Evolutionary conservation across 352 stramenopile species (phyloP).

Genomic region (Phytophthora agathidicida): DNA sequence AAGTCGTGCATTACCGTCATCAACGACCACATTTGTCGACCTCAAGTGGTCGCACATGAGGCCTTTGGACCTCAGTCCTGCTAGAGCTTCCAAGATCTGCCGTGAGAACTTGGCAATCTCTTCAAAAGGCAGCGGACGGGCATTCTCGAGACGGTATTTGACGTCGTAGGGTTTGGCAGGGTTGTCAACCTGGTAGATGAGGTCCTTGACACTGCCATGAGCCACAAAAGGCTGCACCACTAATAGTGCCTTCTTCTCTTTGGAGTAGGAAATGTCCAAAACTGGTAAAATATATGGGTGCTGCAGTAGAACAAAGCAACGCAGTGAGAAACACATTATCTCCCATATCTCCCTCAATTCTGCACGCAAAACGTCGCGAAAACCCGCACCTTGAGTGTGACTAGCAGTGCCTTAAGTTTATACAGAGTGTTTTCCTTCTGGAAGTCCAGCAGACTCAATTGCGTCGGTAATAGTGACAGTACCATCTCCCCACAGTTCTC

Average conservation of each 20-base stretch:
- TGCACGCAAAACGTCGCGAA: not conserved
- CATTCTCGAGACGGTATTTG: constrained; percentile 59
- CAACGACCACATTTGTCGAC: constrained; percentile 67
- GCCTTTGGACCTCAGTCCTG: constrained; percentile 58
- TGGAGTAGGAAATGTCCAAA: constrained; percentile 70
- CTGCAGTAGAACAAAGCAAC: constrained; percentile 23
- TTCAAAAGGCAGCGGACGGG: constrained; percentile 39
- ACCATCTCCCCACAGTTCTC: constrained; percentile 63
- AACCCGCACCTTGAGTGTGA: constrained; percentile 64
- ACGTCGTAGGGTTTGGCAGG: constrained; percentile 48
- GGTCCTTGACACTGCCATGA: constrained; percentile 67
- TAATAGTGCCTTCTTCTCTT: constrained; percentile 68
- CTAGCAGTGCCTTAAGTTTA: constrained; percentile 76
- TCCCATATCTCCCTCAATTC: constrained; percentile 1
- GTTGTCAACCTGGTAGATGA: constrained; percentile 52
- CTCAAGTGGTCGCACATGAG: constrained; percentile 76
- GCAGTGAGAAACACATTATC: not conserved
- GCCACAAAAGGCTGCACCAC: constrained; percentile 69
- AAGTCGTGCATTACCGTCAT: constrained; percentile 61
- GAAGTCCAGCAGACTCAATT: constrained; percentile 67
- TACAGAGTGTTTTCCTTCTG: constrained; percentile 65
- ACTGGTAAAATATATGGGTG: constrained; percentile 77
- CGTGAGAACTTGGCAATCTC: constrained; percentile 66
- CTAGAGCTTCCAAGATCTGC: constrained; percentile 67
- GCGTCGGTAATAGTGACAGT: constrained; percentile 58